Evolutionary conservation across 2,329 filamentous ascomycete species (phyloP).

Genomic region (Fusarium sp.): DNA sequence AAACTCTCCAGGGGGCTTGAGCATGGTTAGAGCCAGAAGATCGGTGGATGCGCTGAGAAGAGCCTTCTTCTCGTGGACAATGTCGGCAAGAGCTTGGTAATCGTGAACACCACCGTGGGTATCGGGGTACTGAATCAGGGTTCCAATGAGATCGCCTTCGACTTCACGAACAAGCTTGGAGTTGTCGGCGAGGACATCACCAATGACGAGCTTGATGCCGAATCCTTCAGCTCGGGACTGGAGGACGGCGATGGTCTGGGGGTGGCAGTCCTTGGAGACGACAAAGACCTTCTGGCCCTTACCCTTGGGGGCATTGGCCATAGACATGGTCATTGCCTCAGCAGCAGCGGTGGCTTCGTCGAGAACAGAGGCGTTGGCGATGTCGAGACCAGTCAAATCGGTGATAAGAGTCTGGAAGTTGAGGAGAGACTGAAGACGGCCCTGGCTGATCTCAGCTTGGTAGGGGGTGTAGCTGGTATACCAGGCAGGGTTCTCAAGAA

Average conservation of each 20-base stretch:
- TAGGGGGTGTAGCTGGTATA: constrained; percentile 99
- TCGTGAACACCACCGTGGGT: constrained; percentile 85
- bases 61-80: constrained; percentile 80
- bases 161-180: constrained; percentile 75
- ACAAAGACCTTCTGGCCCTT: constrained; percentile 83
- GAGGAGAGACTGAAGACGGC: constrained; percentile 86
- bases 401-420: constrained; percentile 96
- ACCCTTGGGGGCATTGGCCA: constrained; percentile 71
- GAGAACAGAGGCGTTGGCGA: constrained; percentile 89
- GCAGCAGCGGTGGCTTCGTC: constrained; percentile 93
- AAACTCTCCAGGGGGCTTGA: constrained; percentile 92
- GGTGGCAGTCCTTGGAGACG: constrained; percentile 83
- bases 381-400: constrained; percentile 85
- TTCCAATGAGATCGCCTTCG: constrained; percentile 84
- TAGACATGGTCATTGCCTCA: constrained; percentile 90
- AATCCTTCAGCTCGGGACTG: constrained; percentile 88
- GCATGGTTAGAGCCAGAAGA: constrained; percentile 83
- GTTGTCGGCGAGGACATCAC: constrained; percentile 74
- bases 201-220: constrained; percentile 79
- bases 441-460: constrained; percentile 97
- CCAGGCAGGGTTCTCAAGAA: constrained; percentile 93
- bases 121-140: constrained; percentile 92
- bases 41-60: constrained; percentile 91
- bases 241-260: constrained; percentile 87
- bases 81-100: constrained; percentile 76